These are phyloP conservation scores for Lepraria neglecta DNA, from an alignment of 495 filamentous ascomycete genomes.

Conservation along the genomic window DNA sequence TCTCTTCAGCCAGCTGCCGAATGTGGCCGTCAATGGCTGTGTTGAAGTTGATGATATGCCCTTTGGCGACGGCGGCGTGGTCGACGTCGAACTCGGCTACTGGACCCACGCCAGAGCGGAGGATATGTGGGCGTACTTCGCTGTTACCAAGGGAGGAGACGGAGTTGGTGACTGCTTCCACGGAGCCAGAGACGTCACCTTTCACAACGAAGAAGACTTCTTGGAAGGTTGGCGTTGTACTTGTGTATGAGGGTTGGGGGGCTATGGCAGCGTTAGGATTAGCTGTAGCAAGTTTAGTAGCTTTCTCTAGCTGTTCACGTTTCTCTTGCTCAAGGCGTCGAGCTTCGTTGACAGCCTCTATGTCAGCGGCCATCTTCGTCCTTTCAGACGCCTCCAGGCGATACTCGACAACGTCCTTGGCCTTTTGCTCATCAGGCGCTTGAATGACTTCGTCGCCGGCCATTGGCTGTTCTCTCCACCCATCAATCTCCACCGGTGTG, in stretches of 20 bases:
- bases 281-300: conserved; percentile 28
- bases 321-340: conserved; percentile 57
- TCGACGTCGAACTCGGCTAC: conserved; percentile 85
- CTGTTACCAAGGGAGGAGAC: conserved; percentile 72
- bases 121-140: conserved; percentile 69
- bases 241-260: conserved; percentile 16
- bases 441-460: conserved; percentile 87
- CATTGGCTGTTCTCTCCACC: conserved; percentile 86
- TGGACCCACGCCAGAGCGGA: conserved; percentile 70
- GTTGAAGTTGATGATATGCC: conserved; percentile 81
- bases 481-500: conserved; percentile 83
- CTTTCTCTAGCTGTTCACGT: conserved; percentile 47
- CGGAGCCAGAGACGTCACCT: conserved; percentile 86
- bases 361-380: conserved; percentile 56
- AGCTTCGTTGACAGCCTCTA: conserved; percentile 67
- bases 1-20: conserved; percentile 56
- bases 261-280: conserved; percentile 18
- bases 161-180: conserved; percentile 76
- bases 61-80: conserved; percentile 65
- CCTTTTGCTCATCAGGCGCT: conserved; percentile 67
- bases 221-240: conserved; percentile 38
- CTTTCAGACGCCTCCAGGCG: conserved; percentile 60
- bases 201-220: conserved; percentile 81
- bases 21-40: conserved; percentile 62
- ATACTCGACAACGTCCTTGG: conserved; percentile 73